phyloP scores from a whole-genome alignment of 257 asterid species.

The Solanum tacnaense region DNA sequence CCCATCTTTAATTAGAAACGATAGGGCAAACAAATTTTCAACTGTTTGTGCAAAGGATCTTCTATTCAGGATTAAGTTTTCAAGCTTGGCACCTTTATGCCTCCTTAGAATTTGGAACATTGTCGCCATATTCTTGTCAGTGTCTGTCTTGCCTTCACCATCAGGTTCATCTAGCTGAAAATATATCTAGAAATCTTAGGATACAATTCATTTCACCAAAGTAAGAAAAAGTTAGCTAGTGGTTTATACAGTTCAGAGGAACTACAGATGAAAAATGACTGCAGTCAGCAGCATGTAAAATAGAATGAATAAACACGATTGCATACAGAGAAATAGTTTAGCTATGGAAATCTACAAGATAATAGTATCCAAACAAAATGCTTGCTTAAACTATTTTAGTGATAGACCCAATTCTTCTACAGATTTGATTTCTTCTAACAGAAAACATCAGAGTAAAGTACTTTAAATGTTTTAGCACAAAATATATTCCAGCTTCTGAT shows the following conservation, averaged over 20 bases:
- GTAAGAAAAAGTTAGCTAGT: not conserved
- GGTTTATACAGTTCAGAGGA: not conserved
- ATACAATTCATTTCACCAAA: not conserved
- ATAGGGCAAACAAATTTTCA: constrained; percentile 86
- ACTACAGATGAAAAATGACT: not conserved
- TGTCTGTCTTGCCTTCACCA: constrained; percentile 56
- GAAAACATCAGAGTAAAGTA: not conserved
- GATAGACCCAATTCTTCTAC: not conserved
- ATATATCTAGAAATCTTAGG: not conserved
- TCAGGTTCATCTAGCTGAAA: not conserved
- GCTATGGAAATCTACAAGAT: not conserved
- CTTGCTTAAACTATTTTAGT: not conserved
- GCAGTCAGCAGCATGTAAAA: not conserved
- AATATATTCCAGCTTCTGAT: not conserved
- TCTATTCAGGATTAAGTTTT: constrained; percentile 57
- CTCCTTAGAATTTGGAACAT: constrained; percentile 68
- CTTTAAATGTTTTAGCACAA: not conserved
- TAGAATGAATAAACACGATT: not conserved
- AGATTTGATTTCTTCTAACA: not conserved
- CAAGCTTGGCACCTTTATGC: constrained; percentile 54
- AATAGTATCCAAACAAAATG: not conserved
- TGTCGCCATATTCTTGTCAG: constrained; percentile 84
- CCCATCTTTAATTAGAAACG: constrained; percentile 87
- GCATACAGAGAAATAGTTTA: not conserved
- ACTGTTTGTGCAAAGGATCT: constrained; percentile 83